Conservation (phyloP, 495 filamentous ascomycete genomes). For the Pseudotulostoma volvatum region DNA sequence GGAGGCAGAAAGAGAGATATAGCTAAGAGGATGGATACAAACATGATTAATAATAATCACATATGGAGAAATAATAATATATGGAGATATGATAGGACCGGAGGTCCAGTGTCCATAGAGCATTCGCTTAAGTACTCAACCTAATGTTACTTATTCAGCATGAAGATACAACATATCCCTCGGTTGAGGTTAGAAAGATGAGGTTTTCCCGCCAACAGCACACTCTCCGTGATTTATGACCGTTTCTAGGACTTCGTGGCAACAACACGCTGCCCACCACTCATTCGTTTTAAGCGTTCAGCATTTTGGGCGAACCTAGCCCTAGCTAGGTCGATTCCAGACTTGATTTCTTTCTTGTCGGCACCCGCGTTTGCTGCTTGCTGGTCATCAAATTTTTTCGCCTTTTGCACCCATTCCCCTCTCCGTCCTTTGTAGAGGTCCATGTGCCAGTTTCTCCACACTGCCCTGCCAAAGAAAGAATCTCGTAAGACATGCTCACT, state of each 20-base stretch:
- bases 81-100: too few species aligned
- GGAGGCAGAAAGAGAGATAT: too few species aligned
- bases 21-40: too few species aligned
- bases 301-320: constrained; percentile 14
- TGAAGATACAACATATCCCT: too few species aligned
- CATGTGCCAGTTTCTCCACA: constrained; percentile 87
- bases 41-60: too few species aligned
- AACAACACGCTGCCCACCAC: background rate
- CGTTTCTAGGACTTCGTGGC: background rate
- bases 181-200: too few species aligned
- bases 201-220: too few species aligned
- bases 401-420: constrained; percentile 53
- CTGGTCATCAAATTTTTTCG: constrained; percentile 31
- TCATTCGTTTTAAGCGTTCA: background rate
- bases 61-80: too few species aligned
- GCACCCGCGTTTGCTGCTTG: constrained; percentile 9
- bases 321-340: constrained; percentile 31
- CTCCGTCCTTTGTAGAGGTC: constrained; percentile 61
- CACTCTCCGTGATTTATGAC: background rate
- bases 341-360: constrained; percentile 21
- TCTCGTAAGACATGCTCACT: constrained; percentile 53
- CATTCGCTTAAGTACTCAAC: too few species aligned
- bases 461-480: constrained; percentile 57
- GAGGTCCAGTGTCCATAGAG: too few species aligned
- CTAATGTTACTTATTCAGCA: too few species aligned